Percentiles rank a stretch among this genome's conserved stretches.
These are phyloP conservation scores for Sporisorium iseilematis-ciliati DNA, from an alignment of 1,284 basidiomycete genomes.

Conservation along the genomic window DNA sequence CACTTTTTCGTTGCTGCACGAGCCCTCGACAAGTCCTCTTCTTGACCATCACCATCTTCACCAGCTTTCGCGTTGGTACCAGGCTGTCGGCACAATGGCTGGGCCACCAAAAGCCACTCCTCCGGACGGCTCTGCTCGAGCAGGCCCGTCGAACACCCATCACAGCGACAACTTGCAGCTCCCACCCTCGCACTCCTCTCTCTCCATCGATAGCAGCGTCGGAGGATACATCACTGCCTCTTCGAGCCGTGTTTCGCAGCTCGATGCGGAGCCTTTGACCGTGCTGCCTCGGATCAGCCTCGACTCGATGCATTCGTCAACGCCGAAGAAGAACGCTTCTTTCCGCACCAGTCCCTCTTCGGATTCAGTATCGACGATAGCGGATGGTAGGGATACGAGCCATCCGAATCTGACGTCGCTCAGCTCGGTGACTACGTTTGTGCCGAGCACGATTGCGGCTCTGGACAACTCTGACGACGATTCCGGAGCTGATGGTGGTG, in stretches of 20 bases:
- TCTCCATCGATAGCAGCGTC: conserved; percentile 23
- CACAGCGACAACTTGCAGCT: conserved; percentile 11
- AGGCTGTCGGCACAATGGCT: conserved; percentile 2
- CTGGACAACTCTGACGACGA: conserved; percentile 20
- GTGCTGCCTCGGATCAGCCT: conserved; percentile 16
- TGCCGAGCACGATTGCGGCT: conserved; percentile 20
- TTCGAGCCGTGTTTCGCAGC: conserved; percentile 26
- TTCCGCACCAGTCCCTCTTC: conserved; percentile 4
- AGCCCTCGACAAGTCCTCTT: background rate
- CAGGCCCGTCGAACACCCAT: conserved; percentile 1
- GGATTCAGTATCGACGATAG: conserved; percentile 15
- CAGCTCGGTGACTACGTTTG: conserved; percentile 44
- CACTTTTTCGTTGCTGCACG: background rate
- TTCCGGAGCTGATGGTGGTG: background rate
- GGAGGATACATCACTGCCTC: conserved; percentile 38
- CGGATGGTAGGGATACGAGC: conserved; percentile 7
- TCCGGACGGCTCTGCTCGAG: conserved; percentile 2
- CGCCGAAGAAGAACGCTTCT: conserved; percentile 11
- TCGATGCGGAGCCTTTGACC: conserved; percentile 24
- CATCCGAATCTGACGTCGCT: conserved; percentile 13
- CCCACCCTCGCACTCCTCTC: conserved; percentile 26
- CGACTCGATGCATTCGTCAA: conserved; percentile 20
- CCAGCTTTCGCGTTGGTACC: background rate
- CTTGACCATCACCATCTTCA: conserved; percentile 9
- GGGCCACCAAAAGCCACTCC: background rate